Percentiles rank a stretch among this genome's conserved stretches.
These are phyloP conservation scores for Hygrocybe punicea DNA, from an alignment of 768 basidiomycete genomes.

Conservation along the genomic window DNA sequence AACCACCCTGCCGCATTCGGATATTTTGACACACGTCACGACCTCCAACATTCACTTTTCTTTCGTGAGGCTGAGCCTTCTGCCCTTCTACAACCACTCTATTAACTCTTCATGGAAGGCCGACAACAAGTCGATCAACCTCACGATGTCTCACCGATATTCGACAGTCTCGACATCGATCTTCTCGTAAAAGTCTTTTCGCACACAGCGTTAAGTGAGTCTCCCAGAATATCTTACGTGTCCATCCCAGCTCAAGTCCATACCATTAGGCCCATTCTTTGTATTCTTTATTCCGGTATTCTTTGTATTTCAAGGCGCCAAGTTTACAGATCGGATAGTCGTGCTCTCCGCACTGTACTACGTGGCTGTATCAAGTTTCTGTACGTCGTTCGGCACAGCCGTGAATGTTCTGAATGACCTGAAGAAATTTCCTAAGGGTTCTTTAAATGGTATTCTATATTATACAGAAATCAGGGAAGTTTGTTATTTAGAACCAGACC, in stretches of 20 bases:
- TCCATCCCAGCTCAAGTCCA: neutral
- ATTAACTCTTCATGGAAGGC: constrained; percentile 25
- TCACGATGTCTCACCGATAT: constrained; percentile 51
- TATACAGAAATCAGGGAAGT: constrained; percentile 74
- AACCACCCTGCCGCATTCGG: no score
- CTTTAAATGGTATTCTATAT: constrained; percentile 62
- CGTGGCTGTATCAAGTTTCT: constrained; percentile 56
- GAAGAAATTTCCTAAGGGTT: constrained; percentile 46
- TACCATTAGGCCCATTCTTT: constrained; percentile 73
- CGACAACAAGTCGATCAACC: no score
- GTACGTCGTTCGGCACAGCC: constrained; percentile 45
- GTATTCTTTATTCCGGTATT: constrained; percentile 75
- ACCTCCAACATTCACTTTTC: neutral
- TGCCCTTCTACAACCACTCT: constrained; percentile 23
- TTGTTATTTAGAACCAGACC: constrained; percentile 56
- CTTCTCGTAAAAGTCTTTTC: constrained; percentile 72
- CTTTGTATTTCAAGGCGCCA: constrained; percentile 66
- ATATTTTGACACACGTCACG: neutral
- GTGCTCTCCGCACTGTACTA: constrained; percentile 53
- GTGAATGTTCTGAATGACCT: neutral
- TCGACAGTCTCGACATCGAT: constrained; percentile 74
- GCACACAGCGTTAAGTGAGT: constrained; percentile 76
- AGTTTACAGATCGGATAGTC: constrained; percentile 50
- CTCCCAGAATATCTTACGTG: neutral
- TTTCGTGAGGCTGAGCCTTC: constrained; percentile 8